A percentile compares a stretch with the other conserved stretches of the same genome.
Evolutionary conservation across 768 basidiomycete genomes (phyloP).

Genomic region (Epithele typhae): DNA sequence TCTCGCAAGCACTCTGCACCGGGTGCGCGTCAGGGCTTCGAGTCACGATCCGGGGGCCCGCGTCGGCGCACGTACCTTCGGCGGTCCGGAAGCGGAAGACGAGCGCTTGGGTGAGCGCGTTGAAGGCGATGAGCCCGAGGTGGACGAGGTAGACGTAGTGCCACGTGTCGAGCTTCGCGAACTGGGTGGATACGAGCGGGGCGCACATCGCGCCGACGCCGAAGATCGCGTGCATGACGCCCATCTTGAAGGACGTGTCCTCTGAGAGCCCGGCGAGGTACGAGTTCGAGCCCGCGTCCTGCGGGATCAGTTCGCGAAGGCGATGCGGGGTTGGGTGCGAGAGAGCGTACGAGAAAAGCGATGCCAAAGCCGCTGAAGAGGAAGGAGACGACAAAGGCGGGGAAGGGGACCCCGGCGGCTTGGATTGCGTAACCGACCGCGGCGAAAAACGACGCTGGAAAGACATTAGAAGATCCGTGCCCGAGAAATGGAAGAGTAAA

Average conservation of each 20-base stretch:
- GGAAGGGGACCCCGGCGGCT: constrained; percentile 56
- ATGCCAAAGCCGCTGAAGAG: constrained; percentile 45
- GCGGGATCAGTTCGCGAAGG: not conserved
- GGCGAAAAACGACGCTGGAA: constrained; percentile 45
- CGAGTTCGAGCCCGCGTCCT: constrained; percentile 72
- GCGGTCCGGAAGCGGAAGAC: constrained; percentile 26
- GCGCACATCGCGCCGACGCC: constrained; percentile 50
- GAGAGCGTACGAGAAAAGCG: constrained; percentile 15
- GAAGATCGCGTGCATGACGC: constrained; percentile 41
- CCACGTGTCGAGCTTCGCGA: constrained; percentile 34
- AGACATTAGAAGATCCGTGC: not conserved
- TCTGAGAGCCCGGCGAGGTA: constrained; percentile 57
- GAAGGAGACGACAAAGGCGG: constrained; percentile 49
- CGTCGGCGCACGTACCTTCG: constrained; percentile 27
- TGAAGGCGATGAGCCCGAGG: constrained; percentile 20
- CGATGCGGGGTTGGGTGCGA: not conserved
- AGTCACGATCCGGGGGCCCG: not conserved
- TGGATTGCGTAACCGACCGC: constrained; percentile 50
- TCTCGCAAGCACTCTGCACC: constrained; percentile 12
- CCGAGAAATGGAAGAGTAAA: not conserved
- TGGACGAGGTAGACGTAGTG: constrained; percentile 39
- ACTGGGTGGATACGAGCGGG: constrained; percentile 50
- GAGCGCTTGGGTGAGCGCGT: constrained; percentile 9
- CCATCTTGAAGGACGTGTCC: constrained; percentile 61
- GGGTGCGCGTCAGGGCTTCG: not conserved